Conservation (phyloP, 2,329 filamentous ascomycete species). For the Harringtonia lauricola region DNA sequence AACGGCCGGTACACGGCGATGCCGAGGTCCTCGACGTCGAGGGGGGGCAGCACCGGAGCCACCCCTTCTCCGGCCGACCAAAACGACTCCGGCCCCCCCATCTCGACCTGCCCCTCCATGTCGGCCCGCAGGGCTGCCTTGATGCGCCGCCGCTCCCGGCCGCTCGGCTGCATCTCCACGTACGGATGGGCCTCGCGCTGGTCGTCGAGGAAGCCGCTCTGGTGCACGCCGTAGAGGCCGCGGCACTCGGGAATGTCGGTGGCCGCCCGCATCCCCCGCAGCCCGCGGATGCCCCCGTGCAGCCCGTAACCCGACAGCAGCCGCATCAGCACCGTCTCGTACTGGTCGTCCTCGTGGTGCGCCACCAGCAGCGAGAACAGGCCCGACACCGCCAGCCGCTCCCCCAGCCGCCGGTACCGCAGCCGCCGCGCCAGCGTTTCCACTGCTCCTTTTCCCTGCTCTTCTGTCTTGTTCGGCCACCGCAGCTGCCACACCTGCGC, state of each 20-base stretch:
- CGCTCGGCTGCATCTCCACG: slow-evolving; percentile 23
- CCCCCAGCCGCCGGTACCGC: slow-evolving; percentile 63
- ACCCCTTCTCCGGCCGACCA: too few species aligned
- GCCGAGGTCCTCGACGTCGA: slow-evolving; percentile 49
- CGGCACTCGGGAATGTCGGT: slow-evolving; percentile 75
- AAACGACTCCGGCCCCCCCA: too few species aligned
- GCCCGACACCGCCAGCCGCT: slow-evolving; percentile 37
- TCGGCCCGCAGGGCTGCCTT: slow-evolving; percentile 15
- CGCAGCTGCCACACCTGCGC: slow-evolving; percentile 22
- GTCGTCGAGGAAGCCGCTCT: slow-evolving; percentile 48
- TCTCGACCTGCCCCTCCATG: slow-evolving; percentile 13
- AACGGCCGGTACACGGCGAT: slow-evolving; percentile 59
- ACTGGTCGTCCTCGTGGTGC: slow-evolving; percentile 84
- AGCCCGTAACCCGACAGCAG: slow-evolving; percentile 55
- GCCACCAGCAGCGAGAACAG: slow-evolving; percentile 61
- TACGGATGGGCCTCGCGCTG: slow-evolving; percentile 24
- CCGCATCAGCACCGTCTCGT: slow-evolving; percentile 80
- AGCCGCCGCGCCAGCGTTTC: slow-evolving; percentile 66
- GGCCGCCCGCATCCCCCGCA: slow-evolving; percentile 56
- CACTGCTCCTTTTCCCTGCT: too few species aligned
- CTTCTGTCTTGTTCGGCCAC: too few species aligned
- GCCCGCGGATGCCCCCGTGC: slow-evolving; percentile 55
- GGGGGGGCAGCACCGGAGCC: slow-evolving; percentile 11
- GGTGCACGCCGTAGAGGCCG: slow-evolving; percentile 59
- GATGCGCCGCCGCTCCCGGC: slow-evolving; percentile 14